phyloP scores from a whole-genome alignment of 2,329 filamentous ascomycete species.

The Fusarium decemcellulare region DNA sequence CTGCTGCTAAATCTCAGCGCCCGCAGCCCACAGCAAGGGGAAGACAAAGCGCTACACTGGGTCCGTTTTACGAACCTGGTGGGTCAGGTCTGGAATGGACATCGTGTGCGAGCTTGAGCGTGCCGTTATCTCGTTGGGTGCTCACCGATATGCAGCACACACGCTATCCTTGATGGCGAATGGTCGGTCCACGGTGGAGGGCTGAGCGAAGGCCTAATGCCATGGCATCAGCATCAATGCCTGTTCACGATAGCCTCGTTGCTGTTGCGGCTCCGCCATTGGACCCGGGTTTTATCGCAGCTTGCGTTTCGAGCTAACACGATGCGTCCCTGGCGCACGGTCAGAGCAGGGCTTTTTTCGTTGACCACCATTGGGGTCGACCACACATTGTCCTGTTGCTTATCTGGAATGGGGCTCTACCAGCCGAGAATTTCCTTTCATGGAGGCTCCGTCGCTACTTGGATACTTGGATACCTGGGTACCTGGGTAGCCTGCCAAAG shows the following conservation, averaged over 20 bases:
- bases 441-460: conserved; percentile 1
- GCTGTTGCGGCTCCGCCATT: conserved; percentile 27
- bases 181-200: conserved; percentile 10
- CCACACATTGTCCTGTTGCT: conserved; percentile 29
- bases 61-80: background rate
- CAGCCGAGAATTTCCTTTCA: conserved; percentile 12
- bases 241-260: conserved; percentile 30
- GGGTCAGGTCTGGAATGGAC: conserved; percentile 17
- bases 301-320: conserved; percentile 2
- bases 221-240: conserved; percentile 1
- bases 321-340: conserved; percentile 21
- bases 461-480: background rate
- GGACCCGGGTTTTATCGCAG: conserved; percentile 7
- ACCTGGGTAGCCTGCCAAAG: background rate
- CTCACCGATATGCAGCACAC: conserved; percentile 28
- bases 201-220: conserved; percentile 3
- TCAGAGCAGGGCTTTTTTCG: conserved; percentile 15
- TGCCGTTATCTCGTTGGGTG: conserved; percentile 30
- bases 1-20: background rate
- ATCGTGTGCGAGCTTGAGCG: conserved; percentile 18
- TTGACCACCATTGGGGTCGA: conserved; percentile 10
- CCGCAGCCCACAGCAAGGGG: background rate
- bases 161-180: conserved; percentile 31
- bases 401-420: conserved; percentile 25
- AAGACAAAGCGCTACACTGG: background rate